Conservation (phyloP, 2,329 filamentous ascomycete species). For the Hypocreales sp. region DNA sequence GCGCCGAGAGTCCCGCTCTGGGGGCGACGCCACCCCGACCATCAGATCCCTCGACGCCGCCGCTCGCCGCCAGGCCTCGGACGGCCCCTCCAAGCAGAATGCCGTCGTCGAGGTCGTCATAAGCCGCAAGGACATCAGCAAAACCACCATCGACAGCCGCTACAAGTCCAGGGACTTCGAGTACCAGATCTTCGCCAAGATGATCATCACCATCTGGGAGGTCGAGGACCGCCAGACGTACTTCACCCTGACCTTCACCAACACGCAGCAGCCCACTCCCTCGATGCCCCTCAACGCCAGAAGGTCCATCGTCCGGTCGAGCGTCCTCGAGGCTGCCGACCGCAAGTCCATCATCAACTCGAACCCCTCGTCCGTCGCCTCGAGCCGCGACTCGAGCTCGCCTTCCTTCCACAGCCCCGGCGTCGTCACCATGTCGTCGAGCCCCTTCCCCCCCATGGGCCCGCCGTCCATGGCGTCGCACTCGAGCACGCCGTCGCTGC, state of each 20-base stretch:
- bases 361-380: slow-evolving; percentile 29
- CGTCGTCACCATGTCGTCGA: slow-evolving; percentile 34
- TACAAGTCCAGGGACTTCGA: slow-evolving; percentile 20
- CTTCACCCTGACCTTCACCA: slow-evolving; percentile 63
- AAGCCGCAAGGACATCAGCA: slow-evolving; percentile 28
- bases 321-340: slow-evolving; percentile 29
- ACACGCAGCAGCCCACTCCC: slow-evolving; percentile 26
- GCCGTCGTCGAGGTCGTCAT: slow-evolving; percentile 55
- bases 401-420: slow-evolving; percentile 35
- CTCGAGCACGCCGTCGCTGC: slow-evolving; percentile 45
- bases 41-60: slow-evolving; percentile 9
- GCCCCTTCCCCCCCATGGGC: slow-evolving; percentile 50
- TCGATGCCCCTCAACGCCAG: slow-evolving; percentile 16
- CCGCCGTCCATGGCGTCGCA: slow-evolving; percentile 41
- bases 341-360: slow-evolving; percentile 26
- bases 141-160: slow-evolving; percentile 19
- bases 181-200: slow-evolving; percentile 44
- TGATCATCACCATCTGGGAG: slow-evolving; percentile 64
- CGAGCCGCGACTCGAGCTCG: slow-evolving; percentile 31
- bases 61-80: slow-evolving; percentile 14
- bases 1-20: slow-evolving; percentile 9
- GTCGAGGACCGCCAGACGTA: slow-evolving; percentile 51
- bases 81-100: slow-evolving; percentile 30
- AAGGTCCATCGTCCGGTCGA: slow-evolving; percentile 22
- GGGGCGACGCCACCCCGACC: slow-evolving; percentile 24